These are phyloP conservation scores for Cyclotella kingstonii DNA, from an alignment of 108 stramenopile genomes.

Conservation along the genomic window DNA sequence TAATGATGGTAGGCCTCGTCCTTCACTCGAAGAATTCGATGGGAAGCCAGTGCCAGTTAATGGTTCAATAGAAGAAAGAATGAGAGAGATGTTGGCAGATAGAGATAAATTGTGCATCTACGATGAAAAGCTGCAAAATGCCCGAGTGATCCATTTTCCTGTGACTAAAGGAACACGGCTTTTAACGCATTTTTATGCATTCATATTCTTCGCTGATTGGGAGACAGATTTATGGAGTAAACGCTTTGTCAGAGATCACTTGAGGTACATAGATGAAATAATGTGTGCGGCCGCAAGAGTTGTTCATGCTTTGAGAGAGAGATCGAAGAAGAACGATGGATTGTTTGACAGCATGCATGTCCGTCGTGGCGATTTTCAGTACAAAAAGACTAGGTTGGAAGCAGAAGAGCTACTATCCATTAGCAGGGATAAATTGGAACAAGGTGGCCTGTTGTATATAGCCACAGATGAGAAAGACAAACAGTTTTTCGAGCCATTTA, in stretches of 20 bases:
- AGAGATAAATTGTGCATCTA: slow-evolving; percentile 72
- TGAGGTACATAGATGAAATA: slow-evolving; percentile 76
- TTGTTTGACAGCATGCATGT: slow-evolving; percentile 85
- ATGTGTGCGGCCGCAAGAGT: slow-evolving; percentile 81
- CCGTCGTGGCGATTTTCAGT: slow-evolving; percentile 68
- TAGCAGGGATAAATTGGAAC: slow-evolving; percentile 40
- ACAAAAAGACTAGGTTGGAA: slow-evolving; percentile 42
- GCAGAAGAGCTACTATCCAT: slow-evolving; percentile 35
- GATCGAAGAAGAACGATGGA: slow-evolving; percentile 23
- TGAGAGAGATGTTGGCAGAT: slow-evolving; percentile 67
- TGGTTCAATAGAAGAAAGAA: slow-evolving; percentile 53
- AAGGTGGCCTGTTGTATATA: slow-evolving; percentile 43
- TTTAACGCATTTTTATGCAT: slow-evolving; percentile 84
- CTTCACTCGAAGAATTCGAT: slow-evolving; percentile 27
- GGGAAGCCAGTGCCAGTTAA: slow-evolving; percentile 60
- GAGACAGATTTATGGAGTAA: slow-evolving; percentile 75
- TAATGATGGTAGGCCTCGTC: slow-evolving; percentile 20
- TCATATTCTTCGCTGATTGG: slow-evolving; percentile 83
- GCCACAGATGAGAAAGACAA: slow-evolving; percentile 74
- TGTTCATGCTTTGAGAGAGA: slow-evolving; percentile 52
- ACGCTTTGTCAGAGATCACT: slow-evolving; percentile 56
- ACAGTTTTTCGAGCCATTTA: slow-evolving; percentile 71
- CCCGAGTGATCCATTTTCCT: slow-evolving; percentile 64
- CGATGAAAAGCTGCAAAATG: slow-evolving; percentile 60
- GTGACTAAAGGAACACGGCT: slow-evolving; percentile 50